Evolutionary conservation across 768 basidiomycete genomes (phyloP).

Genomic region (Hygrophoropsis aurantiaca): DNA sequence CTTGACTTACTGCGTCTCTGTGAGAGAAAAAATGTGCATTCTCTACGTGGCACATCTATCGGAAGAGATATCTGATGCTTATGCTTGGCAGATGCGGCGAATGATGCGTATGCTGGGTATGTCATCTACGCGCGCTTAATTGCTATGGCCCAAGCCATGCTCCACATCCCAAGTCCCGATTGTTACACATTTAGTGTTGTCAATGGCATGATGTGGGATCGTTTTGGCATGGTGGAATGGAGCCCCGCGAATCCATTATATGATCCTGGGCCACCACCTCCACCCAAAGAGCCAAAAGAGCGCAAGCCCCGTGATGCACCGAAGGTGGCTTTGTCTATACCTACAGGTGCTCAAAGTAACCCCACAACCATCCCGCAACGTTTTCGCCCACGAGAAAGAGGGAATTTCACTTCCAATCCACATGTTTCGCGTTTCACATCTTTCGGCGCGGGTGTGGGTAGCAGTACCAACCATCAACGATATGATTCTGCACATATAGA

Average conservation of each 20-base stretch:
- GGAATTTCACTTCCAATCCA: background rate
- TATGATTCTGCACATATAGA: background rate
- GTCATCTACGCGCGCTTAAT: conserved; percentile 48
- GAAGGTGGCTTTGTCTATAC: background rate
- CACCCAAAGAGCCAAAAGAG: conserved; percentile 36
- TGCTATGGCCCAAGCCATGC: conserved; percentile 39
- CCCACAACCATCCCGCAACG: background rate
- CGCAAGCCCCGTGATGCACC: conserved; percentile 5
- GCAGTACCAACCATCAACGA: too few species aligned
- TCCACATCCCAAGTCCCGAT: conserved; percentile 29
- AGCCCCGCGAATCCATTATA: conserved; percentile 61
- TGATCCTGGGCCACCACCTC: conserved; percentile 69
- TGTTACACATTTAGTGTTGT: conserved; percentile 63
- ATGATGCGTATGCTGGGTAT: conserved; percentile 70
- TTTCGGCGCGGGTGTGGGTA: too few species aligned
- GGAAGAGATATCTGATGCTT: conserved; percentile 6
- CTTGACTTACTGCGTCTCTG: background rate
- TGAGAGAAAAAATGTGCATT: background rate
- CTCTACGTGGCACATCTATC: background rate
- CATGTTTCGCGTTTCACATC: background rate
- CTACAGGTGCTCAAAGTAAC: background rate
- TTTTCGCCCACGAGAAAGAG: background rate
- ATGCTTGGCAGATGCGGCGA: conserved; percentile 57
- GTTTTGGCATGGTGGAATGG: conserved; percentile 42
- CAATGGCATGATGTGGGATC: conserved; percentile 45